A percentile compares a stretch with the other conserved stretches of the same genome.
Evolutionary conservation across 495 filamentous ascomycete genomes (phyloP).

Genomic region (Daldinia decipiens): DNA sequence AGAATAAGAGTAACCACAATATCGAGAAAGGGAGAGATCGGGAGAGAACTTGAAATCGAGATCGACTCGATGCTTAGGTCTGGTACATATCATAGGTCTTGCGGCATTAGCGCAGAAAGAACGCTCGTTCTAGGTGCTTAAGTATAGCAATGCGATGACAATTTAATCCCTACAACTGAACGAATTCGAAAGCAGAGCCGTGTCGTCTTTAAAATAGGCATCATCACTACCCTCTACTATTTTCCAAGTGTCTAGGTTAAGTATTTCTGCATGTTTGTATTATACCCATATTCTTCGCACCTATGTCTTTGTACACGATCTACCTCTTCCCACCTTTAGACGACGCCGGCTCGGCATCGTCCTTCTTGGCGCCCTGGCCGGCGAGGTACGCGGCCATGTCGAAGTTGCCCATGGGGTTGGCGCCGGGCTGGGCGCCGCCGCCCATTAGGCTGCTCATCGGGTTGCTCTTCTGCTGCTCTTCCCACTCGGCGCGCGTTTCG

Average conservation of each 20-base stretch:
- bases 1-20: not conserved
- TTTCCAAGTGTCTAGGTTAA: not conserved
- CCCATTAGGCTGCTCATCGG: slow-evolving; percentile 65
- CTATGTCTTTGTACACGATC: slow-evolving; percentile 9
- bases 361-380: slow-evolving; percentile 48
- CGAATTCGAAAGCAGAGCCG: not conserved
- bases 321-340: slow-evolving; percentile 50
- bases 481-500: slow-evolving; percentile 90
- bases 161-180: not conserved
- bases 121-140: not conserved
- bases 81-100: not conserved
- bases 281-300: not conserved
- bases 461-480: slow-evolving; percentile 83
- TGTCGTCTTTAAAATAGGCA: not conserved
- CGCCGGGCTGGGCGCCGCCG: slow-evolving; percentile 54
- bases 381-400: slow-evolving; percentile 90
- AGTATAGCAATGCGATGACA: not conserved
- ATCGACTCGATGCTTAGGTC: not conserved
- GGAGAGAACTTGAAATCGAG: not conserved
- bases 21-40: no score
- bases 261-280: not conserved
- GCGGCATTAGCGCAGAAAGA: not conserved
- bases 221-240: not conserved
- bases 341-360: slow-evolving; percentile 46
- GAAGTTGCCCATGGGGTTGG: slow-evolving; percentile 73